These are phyloP conservation scores for Beauveria australis DNA, from an alignment of 2,329 filamentous ascomycete genomes.

Conservation along the genomic window DNA sequence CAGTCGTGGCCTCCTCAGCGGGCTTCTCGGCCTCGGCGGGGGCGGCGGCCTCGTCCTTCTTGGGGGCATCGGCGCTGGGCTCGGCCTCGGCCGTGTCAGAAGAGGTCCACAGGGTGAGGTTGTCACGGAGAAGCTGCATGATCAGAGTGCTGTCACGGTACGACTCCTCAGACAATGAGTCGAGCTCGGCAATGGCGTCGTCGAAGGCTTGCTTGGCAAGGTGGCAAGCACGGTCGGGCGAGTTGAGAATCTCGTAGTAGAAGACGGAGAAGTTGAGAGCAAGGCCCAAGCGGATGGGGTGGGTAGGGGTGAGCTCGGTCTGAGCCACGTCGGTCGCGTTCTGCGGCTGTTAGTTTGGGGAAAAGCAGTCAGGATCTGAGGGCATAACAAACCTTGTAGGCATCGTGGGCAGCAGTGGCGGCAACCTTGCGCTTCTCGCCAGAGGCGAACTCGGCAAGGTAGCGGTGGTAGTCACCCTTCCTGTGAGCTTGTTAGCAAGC, in stretches of 20 bases:
- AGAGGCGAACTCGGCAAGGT: conserved; percentile 86
- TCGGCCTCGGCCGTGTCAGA: conserved; percentile 79
- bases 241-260: conserved; percentile 99
- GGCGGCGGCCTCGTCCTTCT: conserved; percentile 50
- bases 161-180: conserved; percentile 94
- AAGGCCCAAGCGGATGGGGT: conserved; percentile 95
- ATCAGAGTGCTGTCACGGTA: conserved; percentile 99
- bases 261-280: conserved; percentile 99
- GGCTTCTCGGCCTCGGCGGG: conserved; percentile 29
- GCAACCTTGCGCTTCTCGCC: conserved; percentile 88
- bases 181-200: conserved; percentile 96
- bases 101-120: conserved; percentile 96
- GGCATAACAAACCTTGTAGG: conserved; percentile 74
- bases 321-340: conserved; percentile 97
- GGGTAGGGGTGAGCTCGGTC: conserved; percentile 92
- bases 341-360: conserved; percentile 98
- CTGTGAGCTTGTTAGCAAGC: conserved; percentile 35
- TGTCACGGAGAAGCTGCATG: conserved; percentile 98
- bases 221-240: conserved; percentile 95
- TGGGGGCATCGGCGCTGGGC: conserved; percentile 44
- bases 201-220: conserved; percentile 99
- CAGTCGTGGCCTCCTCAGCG: conserved; percentile 35
- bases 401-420: conserved; percentile 81
- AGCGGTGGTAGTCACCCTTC: conserved; percentile 97
- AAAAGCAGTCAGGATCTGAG: conserved; percentile 99